Percentiles rank a stretch among this genome's conserved stretches.
These are phyloP conservation scores for Abrus pulchellus DNA, from an alignment of 306 rosid genomes.

Conservation along the genomic window DNA sequence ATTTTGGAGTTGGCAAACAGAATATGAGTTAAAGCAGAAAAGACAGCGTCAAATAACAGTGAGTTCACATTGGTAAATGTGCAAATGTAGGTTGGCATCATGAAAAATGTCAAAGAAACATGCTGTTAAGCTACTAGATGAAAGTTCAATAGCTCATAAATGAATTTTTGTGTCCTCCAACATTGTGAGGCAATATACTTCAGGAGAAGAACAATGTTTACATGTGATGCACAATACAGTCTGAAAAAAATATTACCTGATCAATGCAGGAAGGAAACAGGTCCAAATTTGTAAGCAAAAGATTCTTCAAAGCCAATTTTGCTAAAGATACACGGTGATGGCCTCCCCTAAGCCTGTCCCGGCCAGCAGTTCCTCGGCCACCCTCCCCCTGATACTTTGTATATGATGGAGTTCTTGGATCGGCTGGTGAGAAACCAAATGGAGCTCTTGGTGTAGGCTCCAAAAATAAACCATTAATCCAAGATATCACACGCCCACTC, in stretches of 20 bases:
- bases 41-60: conserved; percentile 6
- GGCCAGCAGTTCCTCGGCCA: conserved; percentile 83
- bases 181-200: conserved; percentile 25
- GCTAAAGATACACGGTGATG: conserved; percentile 91
- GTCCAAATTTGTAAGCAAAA: conserved; percentile 92
- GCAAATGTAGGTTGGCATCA: background rate
- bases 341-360: conserved; percentile 94
- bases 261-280: conserved; percentile 98
- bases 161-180: conserved; percentile 5
- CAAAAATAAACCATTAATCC: conserved; percentile 95
- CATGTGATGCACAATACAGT: conserved; percentile 35
- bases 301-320: conserved; percentile 92
- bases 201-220: background rate
- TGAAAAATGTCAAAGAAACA: conserved; percentile 29
- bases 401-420: conserved; percentile 98
- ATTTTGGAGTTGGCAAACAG: background rate
- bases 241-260: conserved; percentile 68
- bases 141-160: background rate
- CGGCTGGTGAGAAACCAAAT: conserved; percentile 97
- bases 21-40: background rate
- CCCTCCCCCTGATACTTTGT: conserved; percentile 87
- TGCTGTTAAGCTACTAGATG: conserved; percentile 1
- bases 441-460: conserved; percentile 98
- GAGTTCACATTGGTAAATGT: conserved; percentile 7
- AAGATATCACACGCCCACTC: conserved; percentile 96